These are phyloP conservation scores for Fragilariopsis cylindrus DNA, from an alignment of 108 stramenopile species.

Conservation along the genomic window DNA sequence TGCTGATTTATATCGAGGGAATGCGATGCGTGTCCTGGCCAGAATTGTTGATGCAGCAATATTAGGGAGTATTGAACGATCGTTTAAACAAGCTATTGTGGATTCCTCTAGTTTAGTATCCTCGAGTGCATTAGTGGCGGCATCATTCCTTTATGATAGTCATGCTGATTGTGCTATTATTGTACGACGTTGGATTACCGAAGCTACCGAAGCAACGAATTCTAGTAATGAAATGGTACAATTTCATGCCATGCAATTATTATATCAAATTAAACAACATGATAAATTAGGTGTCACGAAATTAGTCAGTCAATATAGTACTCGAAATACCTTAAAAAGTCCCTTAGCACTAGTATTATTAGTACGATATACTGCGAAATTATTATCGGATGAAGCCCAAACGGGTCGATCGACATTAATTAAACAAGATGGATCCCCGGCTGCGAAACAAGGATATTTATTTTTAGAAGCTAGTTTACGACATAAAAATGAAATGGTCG, in stretches of 20 bases:
- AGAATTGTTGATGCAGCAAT: slow-evolving; percentile 98
- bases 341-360: slow-evolving; percentile 93
- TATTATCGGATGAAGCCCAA: slow-evolving; percentile 74
- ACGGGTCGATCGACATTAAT: slow-evolving; percentile 60
- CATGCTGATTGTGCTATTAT: slow-evolving; percentile 80
- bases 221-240: slow-evolving; percentile 97
- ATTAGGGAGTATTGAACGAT: slow-evolving; percentile 98
- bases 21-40: slow-evolving; percentile 96
- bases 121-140: slow-evolving; percentile 93
- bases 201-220: slow-evolving; percentile 91
- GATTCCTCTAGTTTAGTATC: slow-evolving; percentile 95
- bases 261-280: slow-evolving; percentile 97
- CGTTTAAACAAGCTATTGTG: slow-evolving; percentile 98
- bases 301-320: slow-evolving; percentile 89
- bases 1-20: slow-evolving; percentile 97
- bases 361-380: slow-evolving; percentile 94
- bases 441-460: slow-evolving; percentile 87
- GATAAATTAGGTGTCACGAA: slow-evolving; percentile 97
- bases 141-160: slow-evolving; percentile 73
- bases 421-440: slow-evolving; percentile 61
- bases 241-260: slow-evolving; percentile 98
- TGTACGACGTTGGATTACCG: slow-evolving; percentile 92
- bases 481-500: slow-evolving; percentile 97
- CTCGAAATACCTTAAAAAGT: slow-evolving; percentile 87
- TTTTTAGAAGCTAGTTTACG: slow-evolving; percentile 91